These are phyloP conservation scores for Rhynchospora breviuscula DNA, from an alignment of 176 grass and related monocot genomes.

Conservation along the genomic window DNA sequence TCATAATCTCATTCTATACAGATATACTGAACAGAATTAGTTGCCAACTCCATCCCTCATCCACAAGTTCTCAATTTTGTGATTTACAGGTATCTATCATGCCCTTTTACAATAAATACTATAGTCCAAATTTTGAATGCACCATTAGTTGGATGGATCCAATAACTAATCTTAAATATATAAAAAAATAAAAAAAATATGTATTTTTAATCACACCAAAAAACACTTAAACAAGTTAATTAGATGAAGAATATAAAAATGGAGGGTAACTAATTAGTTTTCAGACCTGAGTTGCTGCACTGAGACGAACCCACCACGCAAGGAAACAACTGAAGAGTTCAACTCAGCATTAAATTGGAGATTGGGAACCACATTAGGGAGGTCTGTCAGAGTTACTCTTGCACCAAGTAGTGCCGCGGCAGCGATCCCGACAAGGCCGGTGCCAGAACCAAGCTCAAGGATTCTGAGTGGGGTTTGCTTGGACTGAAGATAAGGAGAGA, in stretches of 20 bases:
- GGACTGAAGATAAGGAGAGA: slow-evolving; percentile 12
- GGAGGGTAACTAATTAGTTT: neutral
- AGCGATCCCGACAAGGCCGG: slow-evolving; percentile 52
- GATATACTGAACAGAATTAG: neutral
- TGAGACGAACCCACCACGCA: slow-evolving; percentile 39
- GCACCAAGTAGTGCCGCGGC: slow-evolving; percentile 53
- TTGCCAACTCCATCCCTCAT: neutral
- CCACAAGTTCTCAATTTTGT: neutral
- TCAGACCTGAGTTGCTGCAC: slow-evolving; percentile 59
- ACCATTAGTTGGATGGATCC: neutral
- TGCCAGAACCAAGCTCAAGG: slow-evolving; percentile 86
- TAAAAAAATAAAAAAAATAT: neutral
- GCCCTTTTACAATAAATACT: neutral
- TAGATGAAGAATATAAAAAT: neutral
- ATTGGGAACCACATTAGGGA: slow-evolving; percentile 65
- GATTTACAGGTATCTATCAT: neutral
- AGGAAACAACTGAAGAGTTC: slow-evolving; percentile 45
- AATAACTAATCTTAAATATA: neutral
- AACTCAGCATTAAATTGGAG: slow-evolving; percentile 59
- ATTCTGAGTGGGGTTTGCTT: slow-evolving; percentile 33
- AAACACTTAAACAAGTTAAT: neutral
- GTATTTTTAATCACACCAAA: neutral
- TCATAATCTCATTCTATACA: neutral
- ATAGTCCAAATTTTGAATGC: neutral
- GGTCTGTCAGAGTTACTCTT: slow-evolving; percentile 50